These are phyloP conservation scores for Tolypocladium ovalisporum DNA, from an alignment of 2,329 filamentous ascomycete species.

Conservation along the genomic window DNA sequence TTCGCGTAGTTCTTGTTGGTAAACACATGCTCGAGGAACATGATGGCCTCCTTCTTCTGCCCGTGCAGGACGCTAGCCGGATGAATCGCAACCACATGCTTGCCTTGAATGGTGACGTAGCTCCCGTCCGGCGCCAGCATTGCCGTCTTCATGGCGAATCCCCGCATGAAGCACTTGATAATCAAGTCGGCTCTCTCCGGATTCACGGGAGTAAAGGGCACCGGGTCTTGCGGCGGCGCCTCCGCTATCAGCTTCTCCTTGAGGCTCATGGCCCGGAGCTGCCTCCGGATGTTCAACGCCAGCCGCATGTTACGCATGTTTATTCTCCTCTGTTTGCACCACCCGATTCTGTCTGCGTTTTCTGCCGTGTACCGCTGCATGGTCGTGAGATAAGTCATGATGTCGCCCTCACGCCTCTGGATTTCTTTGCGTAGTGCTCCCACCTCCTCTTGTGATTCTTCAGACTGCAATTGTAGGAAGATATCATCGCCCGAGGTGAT, in stretches of 20 bases:
- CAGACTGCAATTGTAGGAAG: slow-evolving; percentile 47
- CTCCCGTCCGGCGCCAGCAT: slow-evolving; percentile 48
- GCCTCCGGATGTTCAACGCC: slow-evolving; percentile 49
- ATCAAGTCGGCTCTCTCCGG: slow-evolving; percentile 44
- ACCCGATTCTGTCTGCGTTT: slow-evolving; percentile 40
- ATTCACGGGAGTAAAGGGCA: slow-evolving; percentile 42
- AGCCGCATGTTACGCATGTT: slow-evolving; percentile 51
- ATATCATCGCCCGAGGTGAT: slow-evolving; percentile 54
- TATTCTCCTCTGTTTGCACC: slow-evolving; percentile 48
- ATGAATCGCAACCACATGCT: slow-evolving; percentile 50
- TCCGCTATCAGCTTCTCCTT: slow-evolving; percentile 38
- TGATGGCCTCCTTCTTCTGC: slow-evolving; percentile 53
- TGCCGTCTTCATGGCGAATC: slow-evolving; percentile 51
- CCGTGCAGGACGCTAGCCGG: slow-evolving; percentile 53
- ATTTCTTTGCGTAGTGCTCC: slow-evolving; percentile 45
- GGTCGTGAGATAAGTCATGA: slow-evolving; percentile 53
- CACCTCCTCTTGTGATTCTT: slow-evolving; percentile 43
- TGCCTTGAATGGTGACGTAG: slow-evolving; percentile 49
- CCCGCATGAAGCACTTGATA: slow-evolving; percentile 50
- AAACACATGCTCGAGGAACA: slow-evolving; percentile 58
- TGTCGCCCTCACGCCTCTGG: slow-evolving; percentile 50
- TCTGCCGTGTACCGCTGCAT: slow-evolving; percentile 51
- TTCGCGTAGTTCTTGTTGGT: slow-evolving; percentile 57
- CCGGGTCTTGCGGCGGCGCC: slow-evolving; percentile 37
- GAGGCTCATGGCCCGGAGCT: slow-evolving; percentile 45